Percentiles rank a stretch among this genome's conserved stretches.
These are phyloP conservation scores for Obba rivulosa DNA, from an alignment of 768 basidiomycete species.

Conservation along the genomic window DNA sequence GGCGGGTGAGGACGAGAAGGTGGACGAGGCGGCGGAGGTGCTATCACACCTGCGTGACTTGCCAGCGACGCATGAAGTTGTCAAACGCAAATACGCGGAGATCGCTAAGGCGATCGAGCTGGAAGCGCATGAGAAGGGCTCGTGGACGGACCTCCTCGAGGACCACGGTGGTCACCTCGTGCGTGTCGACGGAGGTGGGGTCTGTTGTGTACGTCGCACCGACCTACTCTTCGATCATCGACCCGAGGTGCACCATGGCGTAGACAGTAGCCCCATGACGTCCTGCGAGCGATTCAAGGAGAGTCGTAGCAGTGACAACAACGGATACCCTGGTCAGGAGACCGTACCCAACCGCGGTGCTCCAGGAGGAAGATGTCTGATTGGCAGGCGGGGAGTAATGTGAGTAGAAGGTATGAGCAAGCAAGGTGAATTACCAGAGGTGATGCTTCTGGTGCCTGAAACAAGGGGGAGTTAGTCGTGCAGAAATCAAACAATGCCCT, in stretches of 20 bases:
- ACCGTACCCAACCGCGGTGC: conserved; percentile 8
- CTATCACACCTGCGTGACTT: conserved; percentile 1
- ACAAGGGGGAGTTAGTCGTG: background rate
- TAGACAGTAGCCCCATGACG: too few species aligned
- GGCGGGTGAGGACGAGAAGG: background rate
- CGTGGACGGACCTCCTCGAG: conserved; percentile 6
- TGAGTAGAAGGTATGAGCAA: too few species aligned
- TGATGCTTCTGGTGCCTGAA: conserved; percentile 5
- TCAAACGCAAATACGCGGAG: background rate
- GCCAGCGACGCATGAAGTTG: background rate
- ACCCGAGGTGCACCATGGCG: too few species aligned
- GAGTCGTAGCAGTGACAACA: too few species aligned
- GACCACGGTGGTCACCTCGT: too few species aligned
- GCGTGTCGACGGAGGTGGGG: too few species aligned
- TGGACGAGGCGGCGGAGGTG: background rate
- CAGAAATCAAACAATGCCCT: background rate
- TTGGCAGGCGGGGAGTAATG: conserved; percentile 5
- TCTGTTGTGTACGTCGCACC: too few species aligned
- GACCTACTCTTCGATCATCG: too few species aligned
- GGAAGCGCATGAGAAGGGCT: conserved; percentile 4
- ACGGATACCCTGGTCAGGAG: too few species aligned
- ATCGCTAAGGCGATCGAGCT: conserved; percentile 5
- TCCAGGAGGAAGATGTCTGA: conserved; percentile 4
- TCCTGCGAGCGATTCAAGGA: too few species aligned
- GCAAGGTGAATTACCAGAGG: conserved; percentile 4